Percentiles rank a stretch among this genome's conserved stretches.
phyloP scores from a whole-genome alignment of 2,329 filamentous ascomycete species.

The Fusarium sp. region DNA sequence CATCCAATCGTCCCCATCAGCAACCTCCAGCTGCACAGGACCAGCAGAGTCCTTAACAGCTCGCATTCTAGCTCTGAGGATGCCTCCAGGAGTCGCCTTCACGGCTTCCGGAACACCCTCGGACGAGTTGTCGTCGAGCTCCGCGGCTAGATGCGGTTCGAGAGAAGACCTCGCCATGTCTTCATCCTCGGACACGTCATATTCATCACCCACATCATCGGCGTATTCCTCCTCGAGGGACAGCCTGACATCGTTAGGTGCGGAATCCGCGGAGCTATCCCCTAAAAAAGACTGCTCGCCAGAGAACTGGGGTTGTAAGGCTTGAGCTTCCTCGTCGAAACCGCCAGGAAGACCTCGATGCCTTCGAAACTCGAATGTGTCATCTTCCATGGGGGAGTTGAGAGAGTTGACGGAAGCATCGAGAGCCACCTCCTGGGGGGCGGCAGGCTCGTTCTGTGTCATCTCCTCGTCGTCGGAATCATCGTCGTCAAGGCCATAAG shows the following conservation, averaged over 20 bases:
- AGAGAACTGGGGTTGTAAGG: slow-evolving; percentile 65
- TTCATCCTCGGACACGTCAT: slow-evolving; percentile 76
- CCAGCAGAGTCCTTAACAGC: slow-evolving; percentile 68
- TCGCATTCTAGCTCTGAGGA: slow-evolving; percentile 71
- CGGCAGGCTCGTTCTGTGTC: slow-evolving; percentile 1
- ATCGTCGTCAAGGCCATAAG: slow-evolving; percentile 85
- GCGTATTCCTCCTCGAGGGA: slow-evolving; percentile 67
- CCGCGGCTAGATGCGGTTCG: slow-evolving; percentile 78
- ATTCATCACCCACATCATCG: slow-evolving; percentile 74
- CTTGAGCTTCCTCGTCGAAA: slow-evolving; percentile 72
- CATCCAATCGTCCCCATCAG: slow-evolving; percentile 86
- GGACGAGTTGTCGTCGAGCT: slow-evolving; percentile 70
- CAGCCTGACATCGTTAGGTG: slow-evolving; percentile 67
- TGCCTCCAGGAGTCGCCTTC: slow-evolving; percentile 63
- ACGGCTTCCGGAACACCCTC: slow-evolving; percentile 60
- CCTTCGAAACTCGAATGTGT: slow-evolving; percentile 66
- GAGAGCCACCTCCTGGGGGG: slow-evolving; percentile 36
- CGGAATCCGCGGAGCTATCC: slow-evolving; percentile 86
- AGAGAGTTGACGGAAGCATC: slow-evolving; percentile 37
- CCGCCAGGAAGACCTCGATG: slow-evolving; percentile 75
- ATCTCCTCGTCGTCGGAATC: slow-evolving; percentile 67
- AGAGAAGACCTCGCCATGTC: slow-evolving; percentile 82
- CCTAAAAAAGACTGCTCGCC: slow-evolving; percentile 86
- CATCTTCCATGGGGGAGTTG: slow-evolving; percentile 56
- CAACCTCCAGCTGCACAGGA: slow-evolving; percentile 67